A percentile compares a stretch with the other conserved stretches of the same genome.
phyloP scores from a whole-genome alignment of 2,329 filamentous ascomycete genomes.

The Lachnellula cervina region DNA sequence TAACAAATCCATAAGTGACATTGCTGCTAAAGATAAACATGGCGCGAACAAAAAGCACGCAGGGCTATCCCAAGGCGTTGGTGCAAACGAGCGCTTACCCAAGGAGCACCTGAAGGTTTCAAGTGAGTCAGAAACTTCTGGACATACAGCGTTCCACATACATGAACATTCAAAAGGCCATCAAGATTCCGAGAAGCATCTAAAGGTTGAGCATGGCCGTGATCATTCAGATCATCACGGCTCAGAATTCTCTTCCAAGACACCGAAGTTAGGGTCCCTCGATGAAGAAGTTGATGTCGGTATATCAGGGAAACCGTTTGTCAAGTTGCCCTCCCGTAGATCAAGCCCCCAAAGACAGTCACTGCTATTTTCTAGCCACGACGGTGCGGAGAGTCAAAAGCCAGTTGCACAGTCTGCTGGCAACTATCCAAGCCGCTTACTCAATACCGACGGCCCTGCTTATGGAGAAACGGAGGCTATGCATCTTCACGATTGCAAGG shows the following conservation, averaged over 20 bases:
- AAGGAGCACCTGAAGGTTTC: neutral
- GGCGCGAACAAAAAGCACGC: neutral
- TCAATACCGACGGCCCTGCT: constrained; percentile 13
- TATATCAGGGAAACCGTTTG: constrained; percentile 45
- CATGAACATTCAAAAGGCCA: constrained; percentile 4
- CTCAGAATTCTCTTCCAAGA: neutral
- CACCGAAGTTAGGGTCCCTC: neutral
- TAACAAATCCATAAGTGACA: neutral
- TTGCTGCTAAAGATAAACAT: neutral
- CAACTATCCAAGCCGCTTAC: constrained; percentile 1
- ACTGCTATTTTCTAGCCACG: neutral
- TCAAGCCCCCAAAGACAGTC: constrained; percentile 5
- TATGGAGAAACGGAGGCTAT: constrained; percentile 16
- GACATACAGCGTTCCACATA: neutral
- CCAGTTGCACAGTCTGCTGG: neutral
- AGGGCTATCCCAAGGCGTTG: constrained; percentile 5
- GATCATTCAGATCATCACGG: neutral
- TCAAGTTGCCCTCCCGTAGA: constrained; percentile 35
- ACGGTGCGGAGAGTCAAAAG: neutral
- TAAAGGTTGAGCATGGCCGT: neutral
- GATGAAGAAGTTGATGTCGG: constrained; percentile 27
- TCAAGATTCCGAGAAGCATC: constrained; percentile 2
- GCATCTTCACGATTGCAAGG: constrained; percentile 23
- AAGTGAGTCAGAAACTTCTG: neutral
- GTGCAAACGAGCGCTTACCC: constrained; percentile 2